These are phyloP conservation scores for Pythium brachiatum DNA, from an alignment of 352 stramenopile species.

Conservation along the genomic window DNA sequence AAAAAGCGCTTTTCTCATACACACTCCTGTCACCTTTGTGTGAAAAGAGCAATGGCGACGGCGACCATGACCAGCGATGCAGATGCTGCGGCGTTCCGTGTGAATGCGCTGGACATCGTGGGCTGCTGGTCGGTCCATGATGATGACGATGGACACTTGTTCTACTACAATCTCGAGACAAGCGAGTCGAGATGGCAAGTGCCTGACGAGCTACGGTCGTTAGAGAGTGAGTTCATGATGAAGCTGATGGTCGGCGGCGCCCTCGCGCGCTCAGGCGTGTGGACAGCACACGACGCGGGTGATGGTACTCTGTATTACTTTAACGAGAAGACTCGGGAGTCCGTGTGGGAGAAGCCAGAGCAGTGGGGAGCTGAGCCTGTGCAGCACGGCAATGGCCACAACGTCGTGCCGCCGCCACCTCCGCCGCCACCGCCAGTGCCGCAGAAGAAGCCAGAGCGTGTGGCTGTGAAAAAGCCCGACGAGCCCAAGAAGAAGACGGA, in stretches of 20 bases:
- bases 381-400: slow-evolving; percentile 11
- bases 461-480: background rate
- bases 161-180: slow-evolving; percentile 65
- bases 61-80: background rate
- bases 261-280: slow-evolving; percentile 57
- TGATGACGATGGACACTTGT: slow-evolving; percentile 67
- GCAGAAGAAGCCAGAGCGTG: slow-evolving; percentile 9
- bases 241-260: slow-evolving; percentile 77
- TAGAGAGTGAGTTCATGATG: slow-evolving; percentile 82
- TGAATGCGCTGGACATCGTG: slow-evolving; percentile 54
- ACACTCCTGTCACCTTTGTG: background rate
- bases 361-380: slow-evolving; percentile 46
- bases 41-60: background rate
- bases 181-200: slow-evolving; percentile 55
- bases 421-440: slow-evolving; percentile 24
- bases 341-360: slow-evolving; percentile 64
- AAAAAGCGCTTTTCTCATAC: slow-evolving; percentile 4
- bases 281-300: slow-evolving; percentile 68
- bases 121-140: slow-evolving; percentile 73
- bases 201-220: slow-evolving; percentile 41
- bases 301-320: slow-evolving; percentile 83
- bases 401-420: slow-evolving; percentile 15
- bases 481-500: slow-evolving; percentile 27
- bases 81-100: slow-evolving; percentile 33
- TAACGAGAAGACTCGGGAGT: slow-evolving; percentile 62